phyloP scores from a whole-genome alignment of 768 basidiomycete genomes.

The Kwoniella bestiolae region DNA sequence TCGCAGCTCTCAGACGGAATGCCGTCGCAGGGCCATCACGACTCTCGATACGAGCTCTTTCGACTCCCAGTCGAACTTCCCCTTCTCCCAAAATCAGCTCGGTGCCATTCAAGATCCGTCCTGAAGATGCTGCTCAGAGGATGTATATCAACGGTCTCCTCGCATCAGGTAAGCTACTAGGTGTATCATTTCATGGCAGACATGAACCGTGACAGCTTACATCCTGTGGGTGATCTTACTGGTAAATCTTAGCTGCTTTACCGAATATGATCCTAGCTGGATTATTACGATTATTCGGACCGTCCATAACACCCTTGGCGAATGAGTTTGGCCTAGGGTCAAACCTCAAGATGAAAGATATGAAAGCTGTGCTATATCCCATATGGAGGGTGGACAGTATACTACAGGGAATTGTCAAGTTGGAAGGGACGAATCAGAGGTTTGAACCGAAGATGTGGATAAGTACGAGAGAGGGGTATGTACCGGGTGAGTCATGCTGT shows the following conservation, averaged over 20 bases:
- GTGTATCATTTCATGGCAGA: too few species aligned
- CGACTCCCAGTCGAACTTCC: constrained; percentile 20
- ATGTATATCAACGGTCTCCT: constrained; percentile 38
- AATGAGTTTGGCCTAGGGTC: constrained; percentile 49
- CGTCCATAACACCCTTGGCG: constrained; percentile 29
- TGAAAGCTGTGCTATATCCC: constrained; percentile 54
- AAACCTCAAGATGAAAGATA: constrained; percentile 37
- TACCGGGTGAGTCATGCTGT: constrained; percentile 40
- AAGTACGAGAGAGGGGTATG: constrained; percentile 43
- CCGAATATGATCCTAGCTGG: constrained; percentile 42
- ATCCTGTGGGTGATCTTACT: too few species aligned
- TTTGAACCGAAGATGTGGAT: constrained; percentile 38
- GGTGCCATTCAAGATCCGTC: constrained; percentile 43
- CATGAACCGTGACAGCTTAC: too few species aligned
- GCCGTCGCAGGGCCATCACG: not conserved
- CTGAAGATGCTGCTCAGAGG: constrained; percentile 32
- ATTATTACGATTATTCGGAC: constrained; percentile 41
- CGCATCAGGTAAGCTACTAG: constrained; percentile 32
- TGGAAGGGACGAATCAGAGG: constrained; percentile 7
- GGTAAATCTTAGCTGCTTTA: constrained; percentile 22
- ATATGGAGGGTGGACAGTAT: constrained; percentile 47
- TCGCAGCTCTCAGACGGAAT: not conserved
- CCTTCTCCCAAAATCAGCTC: constrained; percentile 45
- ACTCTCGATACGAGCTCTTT: not conserved
- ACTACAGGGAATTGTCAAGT: constrained; percentile 30